Conservation (phyloP, 2,329 filamentous ascomycete genomes). For the Aschersonia sp. region DNA sequence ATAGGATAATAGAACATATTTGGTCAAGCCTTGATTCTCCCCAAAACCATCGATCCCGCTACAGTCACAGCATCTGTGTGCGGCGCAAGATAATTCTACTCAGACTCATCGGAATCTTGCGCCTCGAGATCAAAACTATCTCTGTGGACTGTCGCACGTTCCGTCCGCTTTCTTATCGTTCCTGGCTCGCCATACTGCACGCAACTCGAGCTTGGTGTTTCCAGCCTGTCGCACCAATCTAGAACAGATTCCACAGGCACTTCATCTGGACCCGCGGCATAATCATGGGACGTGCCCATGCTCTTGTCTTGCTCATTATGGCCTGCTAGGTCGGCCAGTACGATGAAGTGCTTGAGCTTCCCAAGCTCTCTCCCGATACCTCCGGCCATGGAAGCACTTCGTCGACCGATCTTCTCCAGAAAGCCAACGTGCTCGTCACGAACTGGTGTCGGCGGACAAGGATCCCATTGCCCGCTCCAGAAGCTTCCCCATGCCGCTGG, state of each 20-base stretch:
- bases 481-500: no score
- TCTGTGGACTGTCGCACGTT: slow-evolving; percentile 1
- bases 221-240: slow-evolving; percentile 4
- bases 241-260: neutral
- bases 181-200: slow-evolving; percentile 9
- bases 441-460: no score
- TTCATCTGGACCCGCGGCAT: neutral
- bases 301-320: neutral
- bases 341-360: slow-evolving; percentile 6
- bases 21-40: neutral
- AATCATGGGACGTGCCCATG: neutral
- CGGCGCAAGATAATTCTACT: slow-evolving; percentile 4
- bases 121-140: slow-evolving; percentile 6
- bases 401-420: slow-evolving; percentile 11
- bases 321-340: no score
- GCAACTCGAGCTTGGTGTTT: slow-evolving; percentile 9
- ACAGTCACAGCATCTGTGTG: no score
- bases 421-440: neutral
- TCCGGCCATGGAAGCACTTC: slow-evolving; percentile 11
- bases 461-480: no score
- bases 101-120: slow-evolving; percentile 5
- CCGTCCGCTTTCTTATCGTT: slow-evolving; percentile 6
- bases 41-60: no score
- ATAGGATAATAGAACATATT: neutral
- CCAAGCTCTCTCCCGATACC: slow-evolving; percentile 11